Percentiles rank a stretch among this genome's conserved stretches.
These are phyloP conservation scores for Phanerochaete sordida DNA, from an alignment of 768 basidiomycete species.

Conservation along the genomic window DNA sequence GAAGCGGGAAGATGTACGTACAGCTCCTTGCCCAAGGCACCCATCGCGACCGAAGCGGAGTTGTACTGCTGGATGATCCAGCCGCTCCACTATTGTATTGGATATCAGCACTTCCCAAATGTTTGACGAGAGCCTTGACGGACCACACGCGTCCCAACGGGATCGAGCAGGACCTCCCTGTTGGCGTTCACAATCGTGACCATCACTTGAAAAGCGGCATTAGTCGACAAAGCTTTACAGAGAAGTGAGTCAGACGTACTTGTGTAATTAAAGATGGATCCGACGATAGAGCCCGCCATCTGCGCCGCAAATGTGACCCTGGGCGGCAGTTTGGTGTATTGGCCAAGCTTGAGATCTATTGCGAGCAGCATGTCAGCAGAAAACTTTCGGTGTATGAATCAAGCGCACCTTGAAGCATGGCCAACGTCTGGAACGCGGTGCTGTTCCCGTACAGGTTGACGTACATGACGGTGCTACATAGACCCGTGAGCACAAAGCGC, in stretches of 20 bases:
- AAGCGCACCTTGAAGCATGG: conserved; percentile 42
- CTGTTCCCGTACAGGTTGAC: conserved; percentile 53
- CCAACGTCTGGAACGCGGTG: conserved; percentile 49
- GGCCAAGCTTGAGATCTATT: conserved; percentile 47
- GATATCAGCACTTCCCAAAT: background rate
- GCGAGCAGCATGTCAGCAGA: background rate
- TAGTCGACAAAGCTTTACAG: too few relatives aligned
- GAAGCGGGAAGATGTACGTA: background rate
- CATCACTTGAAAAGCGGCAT: conserved; percentile 46
- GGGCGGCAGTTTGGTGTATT: conserved; percentile 53
- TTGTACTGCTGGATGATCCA: conserved; percentile 53
- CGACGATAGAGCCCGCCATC: conserved; percentile 47
- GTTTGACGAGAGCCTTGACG: conserved; percentile 9
- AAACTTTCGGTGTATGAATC: background rate
- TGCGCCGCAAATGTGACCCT: conserved; percentile 45
- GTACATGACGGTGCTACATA: conserved; percentile 46
- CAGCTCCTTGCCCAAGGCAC: conserved; percentile 50
- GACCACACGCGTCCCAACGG: conserved; percentile 45
- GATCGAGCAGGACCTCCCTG: conserved; percentile 42
- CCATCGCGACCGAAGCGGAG: conserved; percentile 53
- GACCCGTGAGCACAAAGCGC: background rate
- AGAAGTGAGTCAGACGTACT: conserved; percentile 25
- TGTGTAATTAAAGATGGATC: conserved; percentile 49
- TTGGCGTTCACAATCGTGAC: conserved; percentile 42
- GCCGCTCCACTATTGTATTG: conserved; percentile 39